phyloP scores from a whole-genome alignment of 257 asterid species.

The Buddleja alternifolia region DNA sequence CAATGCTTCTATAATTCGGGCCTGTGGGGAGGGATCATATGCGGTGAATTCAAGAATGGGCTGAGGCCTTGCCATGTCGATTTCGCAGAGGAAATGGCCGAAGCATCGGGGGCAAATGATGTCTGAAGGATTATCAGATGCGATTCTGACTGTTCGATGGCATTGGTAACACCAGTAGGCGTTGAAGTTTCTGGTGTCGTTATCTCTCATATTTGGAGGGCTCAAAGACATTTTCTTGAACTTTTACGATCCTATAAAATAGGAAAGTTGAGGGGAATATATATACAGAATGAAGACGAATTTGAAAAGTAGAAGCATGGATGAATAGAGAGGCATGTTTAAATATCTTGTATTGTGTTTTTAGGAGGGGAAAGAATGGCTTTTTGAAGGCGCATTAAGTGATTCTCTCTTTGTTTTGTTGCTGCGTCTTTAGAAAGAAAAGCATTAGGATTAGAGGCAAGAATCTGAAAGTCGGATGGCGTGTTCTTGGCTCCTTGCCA shows the following conservation, averaged over 20 bases:
- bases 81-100: conserved; percentile 61
- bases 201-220: conserved; percentile 36
- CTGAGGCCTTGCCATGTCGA: conserved; percentile 47
- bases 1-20: conserved; percentile 70
- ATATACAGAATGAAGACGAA: too few relatives aligned
- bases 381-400: conserved; percentile 37
- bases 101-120: conserved; percentile 71
- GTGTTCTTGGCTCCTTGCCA: background rate
- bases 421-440: conserved; percentile 42
- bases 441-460: conserved; percentile 26
- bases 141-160: conserved; percentile 60
- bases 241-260: background rate
- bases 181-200: conserved; percentile 42
- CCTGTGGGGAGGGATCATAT: conserved; percentile 78
- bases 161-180: conserved; percentile 88
- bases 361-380: conserved; percentile 48
- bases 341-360: conserved; percentile 25
- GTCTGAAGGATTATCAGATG: conserved; percentile 42
- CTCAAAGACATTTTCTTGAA: conserved; percentile 39
- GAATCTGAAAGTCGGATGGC: conserved; percentile 16
- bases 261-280: background rate
- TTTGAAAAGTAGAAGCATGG: conserved; percentile 10
- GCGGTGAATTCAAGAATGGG: conserved; percentile 57
- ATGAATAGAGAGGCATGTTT: background rate
- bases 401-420: conserved; percentile 40